phyloP scores from a whole-genome alignment of 768 basidiomycete genomes.

The Pholiota microspora region DNA sequence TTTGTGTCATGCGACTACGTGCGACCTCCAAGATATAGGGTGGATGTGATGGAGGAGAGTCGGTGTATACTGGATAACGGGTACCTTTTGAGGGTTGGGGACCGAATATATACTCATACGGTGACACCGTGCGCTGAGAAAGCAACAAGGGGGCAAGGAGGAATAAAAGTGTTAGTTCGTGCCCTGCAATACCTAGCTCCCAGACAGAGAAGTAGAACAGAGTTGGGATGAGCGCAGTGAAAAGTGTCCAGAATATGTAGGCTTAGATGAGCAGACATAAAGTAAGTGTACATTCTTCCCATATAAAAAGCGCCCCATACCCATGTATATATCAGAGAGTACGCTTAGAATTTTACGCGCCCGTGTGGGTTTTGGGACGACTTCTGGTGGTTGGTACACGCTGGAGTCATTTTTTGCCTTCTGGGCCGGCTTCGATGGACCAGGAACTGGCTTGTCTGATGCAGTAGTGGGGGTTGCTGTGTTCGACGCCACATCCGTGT shows the following conservation, averaged over 20 bases:
- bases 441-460: conserved; percentile 3
- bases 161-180: conserved; percentile 72
- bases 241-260: conserved; percentile 80
- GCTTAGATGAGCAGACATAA: conserved; percentile 37
- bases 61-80: neutral
- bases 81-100: neutral
- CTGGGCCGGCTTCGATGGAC: conserved; percentile 7
- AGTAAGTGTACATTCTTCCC: conserved; percentile 7
- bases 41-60: neutral
- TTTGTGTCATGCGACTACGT: conserved; percentile 45
- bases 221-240: conserved; percentile 74
- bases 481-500: neutral
- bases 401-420: neutral
- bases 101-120: conserved; percentile 15
- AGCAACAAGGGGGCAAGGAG: conserved; percentile 71
- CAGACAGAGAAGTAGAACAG: conserved; percentile 93
- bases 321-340: conserved; percentile 48
- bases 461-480: neutral
- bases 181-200: conserved; percentile 83
- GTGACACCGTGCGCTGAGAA: conserved; percentile 30
- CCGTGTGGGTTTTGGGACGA: neutral
- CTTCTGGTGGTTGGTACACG: neutral
- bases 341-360: conserved; percentile 24
- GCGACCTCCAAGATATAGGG: conserved; percentile 39
- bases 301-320: conserved; percentile 38